phyloP scores from a whole-genome alignment of 148 eudicot species.

The Camellia granthamiana region DNA sequence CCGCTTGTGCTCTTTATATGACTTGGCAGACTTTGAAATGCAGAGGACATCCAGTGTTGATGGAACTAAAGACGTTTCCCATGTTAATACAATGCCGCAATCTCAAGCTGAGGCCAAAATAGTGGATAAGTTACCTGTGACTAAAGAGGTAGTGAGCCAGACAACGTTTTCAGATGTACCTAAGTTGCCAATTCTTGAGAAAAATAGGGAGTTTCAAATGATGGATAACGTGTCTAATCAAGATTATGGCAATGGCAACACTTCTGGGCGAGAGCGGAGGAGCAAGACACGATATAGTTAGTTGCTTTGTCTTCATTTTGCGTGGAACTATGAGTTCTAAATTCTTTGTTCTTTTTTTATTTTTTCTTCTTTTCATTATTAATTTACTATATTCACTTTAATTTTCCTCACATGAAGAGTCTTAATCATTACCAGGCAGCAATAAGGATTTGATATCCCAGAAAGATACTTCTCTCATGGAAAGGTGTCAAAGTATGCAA shows the following conservation, averaged over 20 bases:
- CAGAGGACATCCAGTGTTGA: conserved; percentile 15
- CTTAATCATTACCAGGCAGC: conserved; percentile 16
- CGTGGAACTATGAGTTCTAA: neutral
- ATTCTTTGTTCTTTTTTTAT: neutral
- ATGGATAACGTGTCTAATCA: neutral
- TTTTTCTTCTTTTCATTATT: too few relatives aligned
- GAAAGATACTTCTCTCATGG: neutral
- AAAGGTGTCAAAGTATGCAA: neutral
- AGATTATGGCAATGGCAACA: conserved; percentile 12
- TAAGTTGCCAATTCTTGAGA: neutral
- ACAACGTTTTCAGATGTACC: conserved; percentile 4
- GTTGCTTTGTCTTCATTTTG: conserved; percentile 15
- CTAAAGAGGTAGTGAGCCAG: conserved; percentile 5
- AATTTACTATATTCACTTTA: neutral
- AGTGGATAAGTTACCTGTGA: conserved; percentile 3
- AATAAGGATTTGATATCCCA: neutral
- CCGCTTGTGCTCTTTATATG: conserved; percentile 30
- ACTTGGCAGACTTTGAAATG: conserved; percentile 50
- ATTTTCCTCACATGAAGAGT: neutral
- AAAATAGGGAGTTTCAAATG: neutral
- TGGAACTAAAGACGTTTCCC: conserved; percentile 16
- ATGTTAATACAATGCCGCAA: neutral
- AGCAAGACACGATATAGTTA: conserved; percentile 25
- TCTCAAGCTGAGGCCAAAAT: neutral
- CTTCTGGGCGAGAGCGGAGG: conserved; percentile 9